Evolutionary conservation across 805 yeast species (phyloP).

Genomic region (Monosporozyma solicola): DNA sequence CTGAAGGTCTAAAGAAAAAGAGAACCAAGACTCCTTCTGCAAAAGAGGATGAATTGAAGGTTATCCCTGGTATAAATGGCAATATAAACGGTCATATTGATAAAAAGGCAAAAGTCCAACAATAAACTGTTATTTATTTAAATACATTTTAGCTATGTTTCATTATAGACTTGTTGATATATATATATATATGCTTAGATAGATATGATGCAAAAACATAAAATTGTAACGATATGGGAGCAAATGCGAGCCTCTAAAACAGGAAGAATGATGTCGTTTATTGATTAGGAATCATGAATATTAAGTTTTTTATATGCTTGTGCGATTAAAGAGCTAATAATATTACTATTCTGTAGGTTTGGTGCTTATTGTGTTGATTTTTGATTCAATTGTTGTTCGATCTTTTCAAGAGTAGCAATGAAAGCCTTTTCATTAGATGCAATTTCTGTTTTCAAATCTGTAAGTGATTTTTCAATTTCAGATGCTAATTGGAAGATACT

Average conservation of each 20-base stretch:
- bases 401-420: conserved; percentile 6
- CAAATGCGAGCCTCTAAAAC: neutral
- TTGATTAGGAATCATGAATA: neutral
- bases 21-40: conserved; percentile 16
- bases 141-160: neutral
- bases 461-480: conserved; percentile 20
- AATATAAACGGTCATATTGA: conserved; percentile 7
- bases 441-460: conserved; percentile 12
- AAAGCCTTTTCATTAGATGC: conserved; percentile 18
- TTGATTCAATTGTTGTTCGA: conserved; percentile 16
- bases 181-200: neutral
- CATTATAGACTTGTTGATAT: neutral
- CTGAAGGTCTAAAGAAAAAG: conserved; percentile 44
- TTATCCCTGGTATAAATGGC: neutral
- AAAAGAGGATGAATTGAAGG: conserved; percentile 10
- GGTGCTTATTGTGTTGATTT: neutral
- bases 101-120: conserved; percentile 9
- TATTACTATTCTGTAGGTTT: neutral
- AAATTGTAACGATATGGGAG: neutral
- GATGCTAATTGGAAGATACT: conserved; percentile 25
- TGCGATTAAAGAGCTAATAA: neutral
- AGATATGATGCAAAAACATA: neutral
- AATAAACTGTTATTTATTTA: conserved; percentile 2
- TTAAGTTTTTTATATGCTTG: neutral
- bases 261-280: neutral